Base-by-base conservation (phyloP, 129 eudicot species). In the Chrysanthemum makinoi region DNA sequence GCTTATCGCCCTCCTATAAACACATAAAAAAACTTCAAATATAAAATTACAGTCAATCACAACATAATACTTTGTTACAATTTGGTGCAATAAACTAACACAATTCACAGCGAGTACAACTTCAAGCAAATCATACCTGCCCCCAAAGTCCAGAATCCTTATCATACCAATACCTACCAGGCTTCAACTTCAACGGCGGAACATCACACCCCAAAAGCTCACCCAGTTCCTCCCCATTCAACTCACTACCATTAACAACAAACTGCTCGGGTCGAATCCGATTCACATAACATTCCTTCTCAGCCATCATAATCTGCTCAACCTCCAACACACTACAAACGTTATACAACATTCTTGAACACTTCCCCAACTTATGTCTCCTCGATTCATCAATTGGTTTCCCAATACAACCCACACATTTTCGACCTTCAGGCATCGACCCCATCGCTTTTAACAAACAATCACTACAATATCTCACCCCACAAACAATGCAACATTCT, bases 91-190 rank as follows among this genome's bases (percentile, higher is more conserved):
- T 22, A 14, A 20, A 10, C 1, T 7, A n/a, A 3, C 1, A 0
- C 10, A 44, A 43, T 5, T 10, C 5, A 57, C 16, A 35, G 39
- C 1, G 46, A 18, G 2, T 4, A 69, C 30, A 24, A 3, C 0
- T 28, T 35, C 0, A 53, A 39, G 3, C 20, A 26, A 72, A 50
- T 28, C 0, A 1, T 43, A 82, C 87, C 82, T 76, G 76, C 10
- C 87, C 87, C 87, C 85, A 83, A 73, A 83, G 80, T 48, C 85
- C 85, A 68, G 84, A 79, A 70, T 68, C 84, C 72, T 76, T 80
- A 73, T 83, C 87, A 62, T 83, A 83, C 87, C 84, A 83, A 58
- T 83, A 83, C 69, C 77, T 64, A 14, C 88, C 85, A 14, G 88
- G 88, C 44, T 80, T 80, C 74, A 83, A 57, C 43, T 76, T 73